Percentiles rank a stretch among this genome's conserved stretches.
Conservation (phyloP, 2,329 filamentous ascomycete species). For the Ophidiomyces ophidiicola region DNA sequence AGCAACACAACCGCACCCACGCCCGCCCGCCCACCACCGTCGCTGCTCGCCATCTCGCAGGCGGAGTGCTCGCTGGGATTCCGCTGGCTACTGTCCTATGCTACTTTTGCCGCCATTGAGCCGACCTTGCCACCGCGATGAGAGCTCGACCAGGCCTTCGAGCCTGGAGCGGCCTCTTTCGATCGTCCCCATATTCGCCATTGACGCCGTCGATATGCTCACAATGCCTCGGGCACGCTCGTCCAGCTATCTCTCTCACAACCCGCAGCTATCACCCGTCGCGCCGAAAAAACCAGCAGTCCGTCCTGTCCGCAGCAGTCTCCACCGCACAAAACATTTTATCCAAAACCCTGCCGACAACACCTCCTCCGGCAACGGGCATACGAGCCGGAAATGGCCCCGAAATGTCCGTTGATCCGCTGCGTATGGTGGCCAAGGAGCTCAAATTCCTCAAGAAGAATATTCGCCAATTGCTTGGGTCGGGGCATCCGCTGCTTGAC, state of each 20-base stretch:
- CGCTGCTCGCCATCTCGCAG: not conserved
- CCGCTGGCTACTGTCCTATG: not conserved
- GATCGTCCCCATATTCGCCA: conserved; percentile 14
- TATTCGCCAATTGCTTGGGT: conserved; percentile 83
- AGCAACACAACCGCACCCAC: not conserved
- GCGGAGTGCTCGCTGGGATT: too few species aligned
- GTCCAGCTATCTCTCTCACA: conserved; percentile 19
- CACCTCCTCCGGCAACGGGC: conserved; percentile 18
- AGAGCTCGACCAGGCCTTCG: conserved; percentile 14
- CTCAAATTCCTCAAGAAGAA: conserved; percentile 93
- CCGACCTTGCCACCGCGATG: conserved; percentile 8
- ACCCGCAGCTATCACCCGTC: conserved; percentile 31
- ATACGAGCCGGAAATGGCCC: conserved; percentile 13
- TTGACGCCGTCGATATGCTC: conserved; percentile 29
- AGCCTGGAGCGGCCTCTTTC: conserved; percentile 13
- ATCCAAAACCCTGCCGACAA: conserved; percentile 28
- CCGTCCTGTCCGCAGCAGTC: conserved; percentile 34
- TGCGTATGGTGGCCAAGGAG: conserved; percentile 85
- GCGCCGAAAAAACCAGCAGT: conserved; percentile 28
- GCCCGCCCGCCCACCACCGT: not conserved
- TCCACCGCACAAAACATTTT: conserved; percentile 43
- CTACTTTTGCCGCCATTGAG: not conserved
- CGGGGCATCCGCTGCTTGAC: conserved; percentile 85
- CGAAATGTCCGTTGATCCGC: conserved; percentile 68
- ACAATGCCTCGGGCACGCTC: conserved; percentile 26